Base-by-base conservation (phyloP, 2,329 filamentous ascomycete species). In the Fusarium sp. region DNA sequence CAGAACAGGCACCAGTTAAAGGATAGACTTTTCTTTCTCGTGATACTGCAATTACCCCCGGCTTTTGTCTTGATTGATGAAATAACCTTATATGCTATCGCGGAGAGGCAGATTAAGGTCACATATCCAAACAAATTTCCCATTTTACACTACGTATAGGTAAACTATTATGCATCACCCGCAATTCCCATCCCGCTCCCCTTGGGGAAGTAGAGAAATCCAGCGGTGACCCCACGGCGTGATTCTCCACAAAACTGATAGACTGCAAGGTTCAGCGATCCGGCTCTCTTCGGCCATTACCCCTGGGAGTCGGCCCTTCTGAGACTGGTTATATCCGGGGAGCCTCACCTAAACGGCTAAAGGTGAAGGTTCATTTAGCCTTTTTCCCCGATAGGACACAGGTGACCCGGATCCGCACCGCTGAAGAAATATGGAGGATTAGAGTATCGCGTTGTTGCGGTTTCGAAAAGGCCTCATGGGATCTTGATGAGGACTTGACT, bases 321-420 rank as follows among this genome's bases (percentile, higher is more conserved):
- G 47, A 31, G 15, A 15, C 15, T 50, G 24, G 3, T 38, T 31
- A 57, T 57, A 49, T 46, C 57, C 44, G 31, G 38, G 29, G 29
- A 41, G 35, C 35, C 42, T 49, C 33, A 41, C 61, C 24, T 35
- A 4, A 26, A 26, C 64, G 64, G 64, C n/a, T 67, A 67, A 62
- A 66, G 54, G 15, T 28, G 15, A 31, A 43, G 23, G 15, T 26
- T 15, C 26, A 62, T 67, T 67, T 62, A 66, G 62, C 64, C 64
- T 38, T 62, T 31, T 49, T 42, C 56, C 62, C 57, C 46, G 49
- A 66, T 66, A 66, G 62, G 49, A 46, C 20, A 18, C 28, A 29
- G n/a, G 23, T 31, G 37, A 35, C 37, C 9, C 21, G 9, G n/a
- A 20, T 31, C 38, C 35, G 46, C 61, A n/a, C 33, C 50, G 37